phyloP scores from a whole-genome alignment of 2,329 filamentous ascomycete species.

The Talaromyces sp. region DNA sequence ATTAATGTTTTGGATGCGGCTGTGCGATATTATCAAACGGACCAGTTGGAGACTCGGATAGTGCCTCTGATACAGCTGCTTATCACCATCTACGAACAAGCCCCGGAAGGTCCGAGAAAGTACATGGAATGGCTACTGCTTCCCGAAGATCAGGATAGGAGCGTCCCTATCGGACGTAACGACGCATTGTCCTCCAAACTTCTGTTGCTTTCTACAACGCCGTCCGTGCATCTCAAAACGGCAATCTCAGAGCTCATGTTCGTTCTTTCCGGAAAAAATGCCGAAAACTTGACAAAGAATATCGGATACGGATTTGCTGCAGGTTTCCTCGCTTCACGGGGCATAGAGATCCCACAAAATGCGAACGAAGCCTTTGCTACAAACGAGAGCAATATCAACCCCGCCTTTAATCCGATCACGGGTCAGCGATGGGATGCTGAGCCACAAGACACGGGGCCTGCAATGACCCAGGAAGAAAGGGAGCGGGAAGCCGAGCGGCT shows the following conservation, averaged over 20 bases:
- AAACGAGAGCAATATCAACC: slow-evolving; percentile 21
- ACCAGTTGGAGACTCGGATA: slow-evolving; percentile 66
- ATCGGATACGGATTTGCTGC: slow-evolving; percentile 93
- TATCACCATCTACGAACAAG: slow-evolving; percentile 64
- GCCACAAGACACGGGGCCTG: slow-evolving; percentile 52
- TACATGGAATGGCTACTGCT: slow-evolving; percentile 65
- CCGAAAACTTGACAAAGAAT: slow-evolving; percentile 76
- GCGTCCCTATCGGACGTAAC: slow-evolving; percentile 69
- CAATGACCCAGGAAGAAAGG: slow-evolving; percentile 89
- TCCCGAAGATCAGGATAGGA: slow-evolving; percentile 70
- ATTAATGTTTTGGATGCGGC: slow-evolving; percentile 65
- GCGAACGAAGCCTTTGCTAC: slow-evolving; percentile 53
- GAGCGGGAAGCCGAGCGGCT: slow-evolving; percentile 83
- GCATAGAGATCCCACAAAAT: slow-evolving; percentile 68
- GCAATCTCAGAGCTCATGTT: slow-evolving; percentile 76
- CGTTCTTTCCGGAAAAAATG: slow-evolving; percentile 76
- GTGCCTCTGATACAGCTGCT: slow-evolving; percentile 71
- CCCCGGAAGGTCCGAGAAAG: slow-evolving; percentile 57
- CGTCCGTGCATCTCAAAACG: slow-evolving; percentile 67
- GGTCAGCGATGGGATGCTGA: slow-evolving; percentile 73
- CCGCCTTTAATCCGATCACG: slow-evolving; percentile 71
- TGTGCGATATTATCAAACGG: slow-evolving; percentile 57
- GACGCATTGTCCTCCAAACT: slow-evolving; percentile 70
- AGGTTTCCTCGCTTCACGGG: slow-evolving; percentile 80
- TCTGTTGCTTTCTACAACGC: slow-evolving; percentile 70